Evolutionary conservation across 306 rosid species (phyloP).

Genomic region (Betula pendula): DNA sequence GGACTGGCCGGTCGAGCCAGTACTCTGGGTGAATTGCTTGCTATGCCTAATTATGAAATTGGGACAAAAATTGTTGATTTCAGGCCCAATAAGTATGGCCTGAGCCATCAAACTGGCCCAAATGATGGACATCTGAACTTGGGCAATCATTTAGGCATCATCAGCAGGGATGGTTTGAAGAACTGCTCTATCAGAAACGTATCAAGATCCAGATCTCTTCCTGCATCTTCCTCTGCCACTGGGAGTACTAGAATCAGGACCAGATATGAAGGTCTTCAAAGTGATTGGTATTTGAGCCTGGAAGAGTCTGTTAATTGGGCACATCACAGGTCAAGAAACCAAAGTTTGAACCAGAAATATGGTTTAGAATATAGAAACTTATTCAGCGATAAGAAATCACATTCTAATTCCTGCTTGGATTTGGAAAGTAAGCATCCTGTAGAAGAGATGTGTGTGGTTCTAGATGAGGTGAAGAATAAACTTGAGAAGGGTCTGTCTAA

Average conservation of each 20-base stretch:
- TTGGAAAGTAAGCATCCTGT: constrained; percentile 13
- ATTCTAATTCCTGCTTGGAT: constrained; percentile 31
- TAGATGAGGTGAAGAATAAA: constrained; percentile 29
- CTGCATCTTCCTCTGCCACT: constrained; percentile 25
- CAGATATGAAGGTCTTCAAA: constrained; percentile 46
- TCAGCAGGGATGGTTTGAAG: constrained; percentile 20
- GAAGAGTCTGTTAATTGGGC: constrained; percentile 31
- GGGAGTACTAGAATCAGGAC: constrained; percentile 36
- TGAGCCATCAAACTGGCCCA: constrained; percentile 12
- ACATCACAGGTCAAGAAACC: constrained; percentile 28
- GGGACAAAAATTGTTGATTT: constrained; percentile 30
- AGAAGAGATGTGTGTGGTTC: constrained; percentile 22
- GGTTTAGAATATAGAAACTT: constrained; percentile 29
- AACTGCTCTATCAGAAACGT: constrained; percentile 26
- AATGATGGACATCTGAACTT: constrained; percentile 19
- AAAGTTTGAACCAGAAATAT: constrained; percentile 31
- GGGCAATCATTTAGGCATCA: constrained; percentile 14
- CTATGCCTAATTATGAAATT: constrained; percentile 18
- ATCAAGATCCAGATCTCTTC: constrained; percentile 7
- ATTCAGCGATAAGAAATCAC: constrained; percentile 34
- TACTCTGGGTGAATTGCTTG: constrained; percentile 26
- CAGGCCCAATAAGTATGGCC: constrained; percentile 19
- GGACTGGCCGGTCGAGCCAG: constrained; percentile 26
- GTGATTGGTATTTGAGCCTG: constrained; percentile 52
- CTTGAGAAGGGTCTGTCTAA: constrained; percentile 10